Base-by-base conservation (phyloP, 495 filamentous ascomycete species). In the Chaetomium tenue region DNA sequence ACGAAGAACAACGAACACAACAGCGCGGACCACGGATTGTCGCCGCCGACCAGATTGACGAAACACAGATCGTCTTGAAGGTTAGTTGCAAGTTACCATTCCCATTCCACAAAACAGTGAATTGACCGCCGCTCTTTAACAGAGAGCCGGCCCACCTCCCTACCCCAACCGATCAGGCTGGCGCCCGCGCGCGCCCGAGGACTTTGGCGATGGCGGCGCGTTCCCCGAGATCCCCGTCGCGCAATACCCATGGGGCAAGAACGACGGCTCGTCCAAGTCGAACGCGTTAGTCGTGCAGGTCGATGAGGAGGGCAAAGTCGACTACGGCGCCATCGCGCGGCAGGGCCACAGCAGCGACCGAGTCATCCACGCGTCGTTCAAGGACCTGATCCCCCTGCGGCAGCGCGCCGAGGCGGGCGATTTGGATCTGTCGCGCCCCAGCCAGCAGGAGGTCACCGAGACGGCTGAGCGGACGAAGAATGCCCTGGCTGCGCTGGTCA, bases 321-420 rank as follows among this genome's bases (percentile, higher is more conserved):
- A 97, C 76, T 98, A 97, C 76, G 92, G 95, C 74, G 93, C 92
- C 25, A 97, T 99, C 72, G 95, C 94, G 56, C 86, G 89, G 58
- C 89, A 93, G 70, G 94, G 94, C 37, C 94, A 98, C 72, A 82
- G 81, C 72, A 89, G 89, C 39, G 87, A 88, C 63, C 83, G 91
- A 37, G 89, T 97, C 64, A 86, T 99, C 15, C 94, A 99, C 77
- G 86, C 94, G 28, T 93, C 88, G 25, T 99, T 99, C 81, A 96
- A 94, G 75, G 94, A 98, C 75, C 81, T 99, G 59, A 99, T 99
- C 46, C 94, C 94, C 26, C 82, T 98, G 47, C 87, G 94, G 15
- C 92, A 98, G 75, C 87, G 92, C 64, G 94, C 95, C 63, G 91
- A 97, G 79, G 90, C 91, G 58, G 94, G 94, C 47, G 92, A 98